phyloP scores from a whole-genome alignment of 257 asterid species.

The Capsicum baccatum region DNA sequence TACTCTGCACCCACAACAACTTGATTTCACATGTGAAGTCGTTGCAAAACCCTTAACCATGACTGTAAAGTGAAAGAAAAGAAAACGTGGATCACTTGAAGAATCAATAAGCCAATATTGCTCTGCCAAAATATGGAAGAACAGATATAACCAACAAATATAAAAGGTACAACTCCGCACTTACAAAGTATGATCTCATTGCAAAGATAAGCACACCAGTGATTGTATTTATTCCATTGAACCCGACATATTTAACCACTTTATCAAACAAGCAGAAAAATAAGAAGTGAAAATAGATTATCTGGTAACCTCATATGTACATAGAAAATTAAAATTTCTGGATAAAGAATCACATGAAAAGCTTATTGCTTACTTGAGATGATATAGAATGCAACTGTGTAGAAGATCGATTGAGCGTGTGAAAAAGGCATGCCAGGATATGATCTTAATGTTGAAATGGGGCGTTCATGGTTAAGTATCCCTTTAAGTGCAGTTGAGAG shows the following conservation, averaged over 20 bases:
- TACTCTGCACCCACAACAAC: constrained; percentile 65
- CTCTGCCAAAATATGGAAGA: neutral
- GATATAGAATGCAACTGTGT: too few species aligned
- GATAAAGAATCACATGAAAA: too few species aligned
- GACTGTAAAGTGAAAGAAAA: constrained; percentile 46
- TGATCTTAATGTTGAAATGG: too few species aligned
- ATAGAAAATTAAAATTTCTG: too few species aligned
- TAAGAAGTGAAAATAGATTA: too few species aligned
- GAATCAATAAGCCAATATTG: neutral
- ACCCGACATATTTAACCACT: constrained; percentile 19
- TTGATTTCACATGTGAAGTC: constrained; percentile 68
- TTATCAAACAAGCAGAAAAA: too few species aligned
- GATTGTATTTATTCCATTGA: constrained; percentile 51
- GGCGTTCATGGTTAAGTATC: too few species aligned
- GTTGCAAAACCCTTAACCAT: constrained; percentile 80
- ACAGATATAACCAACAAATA: neutral
- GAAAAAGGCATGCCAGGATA: too few species aligned
- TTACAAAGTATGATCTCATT: constrained; percentile 70
- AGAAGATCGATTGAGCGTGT: too few species aligned
- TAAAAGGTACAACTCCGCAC: constrained; percentile 28
- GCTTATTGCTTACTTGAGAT: too few species aligned
- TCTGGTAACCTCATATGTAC: too few species aligned
- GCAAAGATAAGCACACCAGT: constrained; percentile 46
- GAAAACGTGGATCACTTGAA: neutral
- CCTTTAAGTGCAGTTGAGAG: constrained; percentile 51